Conservation (phyloP, 768 basidiomycete species). For the Pleurotus sapidus region DNA sequence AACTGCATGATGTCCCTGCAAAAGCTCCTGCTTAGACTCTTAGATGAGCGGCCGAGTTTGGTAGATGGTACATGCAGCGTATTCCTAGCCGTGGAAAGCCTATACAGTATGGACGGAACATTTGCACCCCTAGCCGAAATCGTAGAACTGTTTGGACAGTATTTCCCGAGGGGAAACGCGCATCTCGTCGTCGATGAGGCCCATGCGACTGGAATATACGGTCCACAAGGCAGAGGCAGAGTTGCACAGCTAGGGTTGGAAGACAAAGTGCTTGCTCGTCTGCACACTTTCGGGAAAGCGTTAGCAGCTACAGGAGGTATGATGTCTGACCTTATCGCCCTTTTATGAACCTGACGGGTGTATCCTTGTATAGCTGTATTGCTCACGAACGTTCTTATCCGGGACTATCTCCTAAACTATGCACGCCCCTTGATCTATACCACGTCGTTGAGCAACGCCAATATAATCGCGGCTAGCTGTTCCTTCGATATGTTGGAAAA, state of each 20-base stretch:
- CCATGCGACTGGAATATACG: constrained; percentile 90
- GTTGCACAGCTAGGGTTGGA: constrained; percentile 71
- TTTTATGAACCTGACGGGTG: not conserved
- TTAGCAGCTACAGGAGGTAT: constrained; percentile 82
- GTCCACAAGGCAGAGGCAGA: constrained; percentile 71
- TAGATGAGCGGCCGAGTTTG: constrained; percentile 32
- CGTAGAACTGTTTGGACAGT: constrained; percentile 55
- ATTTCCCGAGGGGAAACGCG: constrained; percentile 60
- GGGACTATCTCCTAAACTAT: constrained; percentile 88
- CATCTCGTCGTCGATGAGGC: constrained; percentile 90
- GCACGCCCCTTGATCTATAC: constrained; percentile 91
- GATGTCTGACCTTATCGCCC: constrained; percentile 17
- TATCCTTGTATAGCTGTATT: constrained; percentile 56
- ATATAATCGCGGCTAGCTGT: constrained; percentile 70
- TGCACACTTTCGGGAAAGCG: constrained; percentile 95
- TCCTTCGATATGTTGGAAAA: constrained; percentile 78
- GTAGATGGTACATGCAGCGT: constrained; percentile 41
- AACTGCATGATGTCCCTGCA: constrained; percentile 61
- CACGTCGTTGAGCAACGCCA: constrained; percentile 76
- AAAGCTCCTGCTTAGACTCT: constrained; percentile 37
- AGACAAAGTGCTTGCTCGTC: constrained; percentile 65
- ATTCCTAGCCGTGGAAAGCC: constrained; percentile 83
- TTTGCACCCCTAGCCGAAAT: constrained; percentile 73
- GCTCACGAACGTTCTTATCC: constrained; percentile 66
- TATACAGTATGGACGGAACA: constrained; percentile 98